These are phyloP conservation scores for Sclerotinia trifoliorum DNA, from an alignment of 2,329 filamentous ascomycete genomes.

Conservation along the genomic window DNA sequence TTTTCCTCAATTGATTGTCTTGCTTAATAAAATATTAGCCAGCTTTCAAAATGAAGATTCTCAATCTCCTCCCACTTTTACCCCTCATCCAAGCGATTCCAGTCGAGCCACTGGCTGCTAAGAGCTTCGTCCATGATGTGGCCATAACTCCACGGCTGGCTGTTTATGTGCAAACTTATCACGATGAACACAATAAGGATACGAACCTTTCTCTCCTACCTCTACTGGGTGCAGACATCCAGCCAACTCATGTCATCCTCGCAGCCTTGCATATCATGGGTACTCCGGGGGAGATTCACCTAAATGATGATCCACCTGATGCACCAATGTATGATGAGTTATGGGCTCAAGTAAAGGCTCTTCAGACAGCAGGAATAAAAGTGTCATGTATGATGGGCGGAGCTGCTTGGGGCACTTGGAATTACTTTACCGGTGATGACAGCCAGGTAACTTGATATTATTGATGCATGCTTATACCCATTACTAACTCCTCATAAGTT, in stretches of 20 bases:
- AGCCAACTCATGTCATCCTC: slow-evolving; percentile 22
- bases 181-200: slow-evolving; percentile 6
- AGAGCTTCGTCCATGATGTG: not conserved
- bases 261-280: slow-evolving; percentile 17
- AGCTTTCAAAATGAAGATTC: slow-evolving; percentile 13
- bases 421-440: slow-evolving; percentile 43
- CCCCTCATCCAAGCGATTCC: slow-evolving; percentile 21
- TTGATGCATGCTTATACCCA: not conserved
- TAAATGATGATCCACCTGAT: slow-evolving; percentile 25
- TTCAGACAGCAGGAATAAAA: slow-evolving; percentile 24
- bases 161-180: slow-evolving; percentile 22
- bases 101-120: not conserved
- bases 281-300: slow-evolving; percentile 16
- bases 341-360: slow-evolving; percentile 22
- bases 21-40: not conserved
- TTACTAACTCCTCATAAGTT: slow-evolving; percentile 27
- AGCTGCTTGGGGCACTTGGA: slow-evolving; percentile 28
- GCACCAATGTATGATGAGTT: slow-evolving; percentile 24
- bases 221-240: slow-evolving; percentile 9
- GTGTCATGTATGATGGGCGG: slow-evolving; percentile 28
- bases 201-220: slow-evolving; percentile 22
- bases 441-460: slow-evolving; percentile 1
- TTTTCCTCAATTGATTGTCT: not conserved
- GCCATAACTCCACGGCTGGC: slow-evolving; percentile 17
- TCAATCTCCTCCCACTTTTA: slow-evolving; percentile 9